These are phyloP conservation scores for Aspergillus incahuasiensis DNA, from an alignment of 495 filamentous ascomycete genomes.

Conservation along the genomic window DNA sequence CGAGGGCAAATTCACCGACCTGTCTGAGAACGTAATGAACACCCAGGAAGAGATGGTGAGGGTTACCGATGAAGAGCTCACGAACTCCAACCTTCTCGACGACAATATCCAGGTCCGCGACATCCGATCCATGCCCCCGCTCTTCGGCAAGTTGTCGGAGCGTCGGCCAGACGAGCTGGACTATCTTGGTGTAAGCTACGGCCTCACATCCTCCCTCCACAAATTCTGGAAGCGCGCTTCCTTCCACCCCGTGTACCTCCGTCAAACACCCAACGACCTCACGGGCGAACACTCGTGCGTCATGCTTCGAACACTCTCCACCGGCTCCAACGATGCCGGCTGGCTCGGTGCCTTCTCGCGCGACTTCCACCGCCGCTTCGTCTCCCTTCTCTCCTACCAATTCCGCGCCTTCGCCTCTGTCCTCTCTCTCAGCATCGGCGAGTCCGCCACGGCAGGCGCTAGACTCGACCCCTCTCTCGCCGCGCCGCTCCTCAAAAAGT, in stretches of 20 bases:
- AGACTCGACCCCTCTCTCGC: constrained; percentile 49
- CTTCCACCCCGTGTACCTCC: constrained; percentile 90
- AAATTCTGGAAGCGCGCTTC: constrained; percentile 90
- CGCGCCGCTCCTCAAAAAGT: constrained; percentile 56
- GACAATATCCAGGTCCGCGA: constrained; percentile 90
- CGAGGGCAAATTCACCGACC: constrained; percentile 83
- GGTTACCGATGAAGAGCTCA: constrained; percentile 80
- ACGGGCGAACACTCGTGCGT: constrained; percentile 98
- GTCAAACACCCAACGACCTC: constrained; percentile 92
- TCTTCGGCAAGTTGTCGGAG: constrained; percentile 87
- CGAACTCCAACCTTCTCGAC: constrained; percentile 69
- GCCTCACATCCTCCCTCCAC: constrained; percentile 81
- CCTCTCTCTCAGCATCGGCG: constrained; percentile 81
- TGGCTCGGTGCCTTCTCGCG: constrained; percentile 88
- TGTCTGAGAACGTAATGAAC: constrained; percentile 58
- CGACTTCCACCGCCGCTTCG: constrained; percentile 90
- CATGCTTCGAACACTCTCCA: constrained; percentile 74
- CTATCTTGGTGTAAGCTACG: constrained; percentile 93
- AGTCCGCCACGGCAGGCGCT: constrained; percentile 73
- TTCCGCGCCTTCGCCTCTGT: constrained; percentile 82
- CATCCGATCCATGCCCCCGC: constrained; percentile 82
- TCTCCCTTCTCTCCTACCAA: constrained; percentile 82
- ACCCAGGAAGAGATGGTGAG: constrained; percentile 60
- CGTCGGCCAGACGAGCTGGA: constrained; percentile 75
- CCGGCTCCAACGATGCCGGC: constrained; percentile 57